These are phyloP conservation scores for Aspergillus fructus DNA, from an alignment of 2,329 filamentous ascomycete genomes.

Conservation along the genomic window DNA sequence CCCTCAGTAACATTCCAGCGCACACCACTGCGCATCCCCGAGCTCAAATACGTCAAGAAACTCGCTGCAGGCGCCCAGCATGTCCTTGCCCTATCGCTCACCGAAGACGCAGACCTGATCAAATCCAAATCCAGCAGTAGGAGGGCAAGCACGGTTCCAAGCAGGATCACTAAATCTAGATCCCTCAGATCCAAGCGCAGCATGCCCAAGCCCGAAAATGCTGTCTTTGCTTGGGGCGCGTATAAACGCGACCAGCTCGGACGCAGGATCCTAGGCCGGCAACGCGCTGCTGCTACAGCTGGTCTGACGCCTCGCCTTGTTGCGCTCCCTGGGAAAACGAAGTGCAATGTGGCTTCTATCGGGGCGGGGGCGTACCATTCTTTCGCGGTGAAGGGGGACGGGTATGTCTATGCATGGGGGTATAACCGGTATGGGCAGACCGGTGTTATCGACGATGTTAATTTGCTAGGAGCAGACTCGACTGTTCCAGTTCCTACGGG, in stretches of 20 bases:
- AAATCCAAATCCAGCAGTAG: neutral
- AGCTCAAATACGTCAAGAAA: slow-evolving; percentile 46
- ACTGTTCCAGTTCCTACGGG: slow-evolving; percentile 11
- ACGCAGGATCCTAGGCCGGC: slow-evolving; percentile 54
- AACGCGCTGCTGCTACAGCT: slow-evolving; percentile 41
- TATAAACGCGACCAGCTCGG: slow-evolving; percentile 71
- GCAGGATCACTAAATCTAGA: neutral
- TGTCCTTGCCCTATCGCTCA: neutral
- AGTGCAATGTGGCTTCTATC: slow-evolving; percentile 47
- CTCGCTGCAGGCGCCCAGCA: neutral
- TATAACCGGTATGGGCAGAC: slow-evolving; percentile 79
- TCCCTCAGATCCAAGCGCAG: slow-evolving; percentile 34
- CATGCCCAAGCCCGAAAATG: slow-evolving; percentile 58
- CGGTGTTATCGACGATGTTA: slow-evolving; percentile 58
- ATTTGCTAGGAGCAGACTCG: slow-evolving; percentile 44
- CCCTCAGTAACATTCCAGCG: slow-evolving; percentile 42
- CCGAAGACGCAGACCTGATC: neutral
- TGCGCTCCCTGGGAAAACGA: slow-evolving; percentile 44
- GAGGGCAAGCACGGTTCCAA: neutral
- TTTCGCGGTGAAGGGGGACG: slow-evolving; percentile 44
- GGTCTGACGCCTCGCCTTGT: slow-evolving; percentile 51
- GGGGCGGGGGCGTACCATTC: slow-evolving; percentile 42
- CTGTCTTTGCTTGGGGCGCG: slow-evolving; percentile 69
- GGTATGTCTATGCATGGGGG: slow-evolving; percentile 66
- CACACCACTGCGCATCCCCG: slow-evolving; percentile 45